Base-by-base conservation (phyloP, 2,329 filamentous ascomycete species). In the Fusarium xyrophilum region DNA sequence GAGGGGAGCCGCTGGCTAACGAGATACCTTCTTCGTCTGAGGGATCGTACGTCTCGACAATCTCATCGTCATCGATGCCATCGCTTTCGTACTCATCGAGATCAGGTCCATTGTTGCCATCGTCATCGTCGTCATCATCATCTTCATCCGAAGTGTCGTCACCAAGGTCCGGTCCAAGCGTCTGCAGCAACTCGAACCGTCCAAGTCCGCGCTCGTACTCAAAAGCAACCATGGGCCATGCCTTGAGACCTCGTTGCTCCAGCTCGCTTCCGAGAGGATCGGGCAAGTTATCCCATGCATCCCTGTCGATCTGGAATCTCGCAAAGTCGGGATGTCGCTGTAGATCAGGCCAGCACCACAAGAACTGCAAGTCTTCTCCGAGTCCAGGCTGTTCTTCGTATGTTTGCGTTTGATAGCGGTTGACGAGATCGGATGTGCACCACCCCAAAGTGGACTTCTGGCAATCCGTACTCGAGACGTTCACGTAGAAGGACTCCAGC, bases 61-160 rank as follows among this genome's bases (percentile, higher is more conserved):
- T 73, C 12, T 73, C 73, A 2, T 56, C 71, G 47, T 81, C 79
- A 38, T 81, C 79, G 10, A 82, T 80, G 0, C 78, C 78, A 1
- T 80, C 79, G 43, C 79, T 79, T 39, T 82, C 80, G 19, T 82
- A 81, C 44, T 77, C 73, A 32, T 79, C 69, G 5, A 67, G 46
- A 21, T 73, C 68, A 2, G 56, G 42, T 1, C 70, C 69, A 9
- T 75, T 33, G 4, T 56, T 33, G 1, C 32, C 62, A 14, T 68
- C 68, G 2, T 56, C 57, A 1, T 74, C 60, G 2, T 55, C 52
- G 6, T 65, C 70, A 0, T 62, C 59, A 0, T 68, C 61, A 1
- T 60, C 60, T 28, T 69, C 63, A 10, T 70, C 63, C 1, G 70
- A 67, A 7, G 54, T 60, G n/a, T 68, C 60, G 21, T 69, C 66